Evolutionary conservation across 2,329 filamentous ascomycete species (phyloP), one percentile per base, ranked within the genome.

Genomic region (Alternaria viburni): DNA sequence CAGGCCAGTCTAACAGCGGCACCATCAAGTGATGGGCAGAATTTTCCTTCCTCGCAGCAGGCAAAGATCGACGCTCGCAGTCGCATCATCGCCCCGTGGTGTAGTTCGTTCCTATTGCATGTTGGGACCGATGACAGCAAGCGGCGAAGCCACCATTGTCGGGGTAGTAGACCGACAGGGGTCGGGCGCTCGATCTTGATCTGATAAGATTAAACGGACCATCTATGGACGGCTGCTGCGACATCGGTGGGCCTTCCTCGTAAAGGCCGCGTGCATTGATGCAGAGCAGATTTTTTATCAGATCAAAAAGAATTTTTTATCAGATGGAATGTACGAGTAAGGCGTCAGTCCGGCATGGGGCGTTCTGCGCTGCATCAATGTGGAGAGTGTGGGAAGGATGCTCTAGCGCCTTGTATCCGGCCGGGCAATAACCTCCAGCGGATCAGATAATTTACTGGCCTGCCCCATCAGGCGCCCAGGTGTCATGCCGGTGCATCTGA

Each of bases 171-270:
- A 23, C 30, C 4, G 13, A 45, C 65, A 64, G 25, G 52, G 62
- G 54, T 32, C 45, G 57, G 64, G 46, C 57, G 51, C 64, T 36
- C 59, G 5, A 72, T 70, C 64, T 68, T 59, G 49, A 75, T 75
- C 73, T 71, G 71, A 75, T 75, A 73, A 75, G 71, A 74, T 74
- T 43, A 51, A 30, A 30, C 28, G 28, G 28, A 30, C 11, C 28
- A 30, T 1, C 28, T 12, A 30, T 6, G 28, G 12, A 30, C 5
- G 12, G 28, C 28, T 6, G 28, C 30, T 32, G 30, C 72, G 65
- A 68, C 56, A 64, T 71, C 63, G 69, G 68, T 64, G 61, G 63
- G 51, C n/a, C 28, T 12, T 46, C 23, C n/a, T 61, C 58, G 47
- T 44, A 54, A 26, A 59, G 43, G 46, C 12, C n/a, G n/a, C n/a